Percentiles rank a stretch among this genome's conserved stretches.
These are phyloP conservation scores for Acrocalymma vagum DNA, from an alignment of 2,329 filamentous ascomycete genomes.

Conservation along the genomic window DNA sequence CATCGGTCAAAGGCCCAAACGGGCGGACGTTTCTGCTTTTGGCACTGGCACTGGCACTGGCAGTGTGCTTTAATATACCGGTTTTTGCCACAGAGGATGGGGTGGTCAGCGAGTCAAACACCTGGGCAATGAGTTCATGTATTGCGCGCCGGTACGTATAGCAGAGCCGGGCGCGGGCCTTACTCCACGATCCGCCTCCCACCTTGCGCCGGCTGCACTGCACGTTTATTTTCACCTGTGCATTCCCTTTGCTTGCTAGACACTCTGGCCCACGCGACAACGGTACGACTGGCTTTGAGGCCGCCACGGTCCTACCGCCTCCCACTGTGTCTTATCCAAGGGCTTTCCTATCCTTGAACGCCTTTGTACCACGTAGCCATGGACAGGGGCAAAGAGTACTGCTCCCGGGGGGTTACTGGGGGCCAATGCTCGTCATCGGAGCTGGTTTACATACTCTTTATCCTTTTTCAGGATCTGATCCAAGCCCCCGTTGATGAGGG, in stretches of 20 bases:
- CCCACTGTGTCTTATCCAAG: constrained; percentile 19
- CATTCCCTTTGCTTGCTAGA: constrained; percentile 39
- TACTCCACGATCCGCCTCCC: constrained; percentile 47
- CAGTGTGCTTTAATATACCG: too few species aligned
- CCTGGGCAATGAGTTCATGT: too few species aligned
- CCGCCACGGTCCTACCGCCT: constrained; percentile 28
- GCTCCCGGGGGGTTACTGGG: too few species aligned
- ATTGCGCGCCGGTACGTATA: too few species aligned
- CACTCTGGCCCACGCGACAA: constrained; percentile 43
- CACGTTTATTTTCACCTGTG: constrained; percentile 51
- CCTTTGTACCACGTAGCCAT: too few species aligned
- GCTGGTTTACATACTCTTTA: too few species aligned
- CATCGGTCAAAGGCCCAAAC: constrained; percentile 14
- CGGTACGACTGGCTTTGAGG: constrained; percentile 41
- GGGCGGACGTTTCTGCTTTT: constrained; percentile 7
- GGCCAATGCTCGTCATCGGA: too few species aligned
- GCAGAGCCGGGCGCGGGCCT: constrained; percentile 38
- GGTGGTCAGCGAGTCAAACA: constrained; percentile 48
- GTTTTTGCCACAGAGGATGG: too few species aligned
- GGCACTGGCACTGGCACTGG: constrained; percentile 8
- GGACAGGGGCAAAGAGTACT: too few species aligned
- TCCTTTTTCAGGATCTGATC: too few species aligned
- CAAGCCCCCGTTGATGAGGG: constrained; percentile 28
- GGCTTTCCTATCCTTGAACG: too few species aligned
- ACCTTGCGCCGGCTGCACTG: constrained; percentile 51